A percentile compares a stretch with the other conserved stretches of the same genome.
Evolutionary conservation across 2,329 filamentous ascomycete genomes (phyloP).

Genomic region (Venturia nashicola): DNA sequence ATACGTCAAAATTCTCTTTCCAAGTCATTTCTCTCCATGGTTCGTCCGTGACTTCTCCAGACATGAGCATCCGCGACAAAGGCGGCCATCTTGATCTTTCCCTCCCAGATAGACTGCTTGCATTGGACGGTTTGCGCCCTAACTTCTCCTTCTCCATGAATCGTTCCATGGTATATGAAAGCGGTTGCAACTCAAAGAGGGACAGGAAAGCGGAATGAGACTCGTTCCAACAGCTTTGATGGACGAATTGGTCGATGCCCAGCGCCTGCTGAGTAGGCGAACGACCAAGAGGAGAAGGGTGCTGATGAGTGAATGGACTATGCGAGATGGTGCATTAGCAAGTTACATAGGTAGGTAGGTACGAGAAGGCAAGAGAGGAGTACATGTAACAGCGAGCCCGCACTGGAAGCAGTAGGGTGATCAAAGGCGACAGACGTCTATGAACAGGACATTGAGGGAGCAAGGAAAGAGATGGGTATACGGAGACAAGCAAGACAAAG

Average conservation of each 20-base stretch:
- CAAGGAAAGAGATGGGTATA: neutral
- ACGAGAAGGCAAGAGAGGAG: neutral
- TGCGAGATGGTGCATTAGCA: neutral
- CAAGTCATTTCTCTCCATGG: conserved; percentile 54
- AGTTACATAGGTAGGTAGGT: neutral
- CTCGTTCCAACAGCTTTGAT: neutral
- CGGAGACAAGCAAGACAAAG: neutral
- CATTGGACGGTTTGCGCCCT: neutral
- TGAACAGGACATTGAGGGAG: neutral
- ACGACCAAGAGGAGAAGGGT: neutral
- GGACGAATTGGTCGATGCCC: neutral
- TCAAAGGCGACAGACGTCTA: neutral
- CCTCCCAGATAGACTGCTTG: conserved; percentile 24
- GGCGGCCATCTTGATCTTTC: conserved; percentile 75
- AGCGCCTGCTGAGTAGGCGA: conserved; percentile 4
- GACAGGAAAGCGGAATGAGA: neutral
- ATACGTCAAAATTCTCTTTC: conserved; percentile 64
- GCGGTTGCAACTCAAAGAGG: neutral
- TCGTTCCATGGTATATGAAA: neutral
- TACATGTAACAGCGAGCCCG: conserved; percentile 2
- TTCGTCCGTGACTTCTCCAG: conserved; percentile 69
- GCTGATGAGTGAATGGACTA: neutral
- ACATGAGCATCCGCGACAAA: conserved; percentile 69
- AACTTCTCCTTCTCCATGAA: conserved; percentile 5
- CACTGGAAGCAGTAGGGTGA: neutral